Base-by-base conservation (phyloP, 768 basidiomycete species). In the Macrocybe gigantea region DNA sequence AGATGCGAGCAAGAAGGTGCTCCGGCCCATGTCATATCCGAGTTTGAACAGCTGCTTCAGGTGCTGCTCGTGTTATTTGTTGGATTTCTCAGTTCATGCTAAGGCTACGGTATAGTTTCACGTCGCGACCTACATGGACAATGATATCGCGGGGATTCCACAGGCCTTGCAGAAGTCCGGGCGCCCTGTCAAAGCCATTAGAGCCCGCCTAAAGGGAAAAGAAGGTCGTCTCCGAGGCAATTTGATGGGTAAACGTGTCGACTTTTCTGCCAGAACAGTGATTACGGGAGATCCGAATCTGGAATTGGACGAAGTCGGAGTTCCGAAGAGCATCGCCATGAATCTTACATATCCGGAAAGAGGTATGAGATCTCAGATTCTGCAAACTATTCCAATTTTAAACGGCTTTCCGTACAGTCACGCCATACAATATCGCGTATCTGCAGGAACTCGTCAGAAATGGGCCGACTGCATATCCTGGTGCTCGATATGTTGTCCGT, bases 121-220 rank as follows among this genome's bases (percentile, higher is more conserved):
- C 61, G 93, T 97, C 51, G 96, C 96, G 2, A 98, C 96, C 0
- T 99, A 98, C 63, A 99, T 99, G 95, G 96, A 99, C 62, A 99
- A 99, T 61, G 94, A 98, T 61, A 94, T 98, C 49, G 93, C 96
- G 33, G 96, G 96, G 39, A 91, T 97, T 33, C 96, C 96, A 1
- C 95, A 97, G 60, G 93, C 96, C 2, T 70, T 95, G 55, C 96
- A 98, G 60, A 98, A 98, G 67, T 94, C 92, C 37, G 96, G 96
- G 31, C 82, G 96, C 49, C 94, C 96, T 29, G 88, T 99, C 50
- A 99, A 99, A 67, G 94, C 96, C 33, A 97, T 99, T 58, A 92
- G 96, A 49, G 93, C 95, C 5, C 86, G 96, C 38, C 78, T 99
- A 47, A 99, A 99, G 77, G 96, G 96, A 44, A 98, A 99, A 66